A percentile compares a stretch with the other conserved stretches of the same genome.
phyloP scores from a whole-genome alignment of 2,329 filamentous ascomycete species.

The Paecilomyces sp. region DNA sequence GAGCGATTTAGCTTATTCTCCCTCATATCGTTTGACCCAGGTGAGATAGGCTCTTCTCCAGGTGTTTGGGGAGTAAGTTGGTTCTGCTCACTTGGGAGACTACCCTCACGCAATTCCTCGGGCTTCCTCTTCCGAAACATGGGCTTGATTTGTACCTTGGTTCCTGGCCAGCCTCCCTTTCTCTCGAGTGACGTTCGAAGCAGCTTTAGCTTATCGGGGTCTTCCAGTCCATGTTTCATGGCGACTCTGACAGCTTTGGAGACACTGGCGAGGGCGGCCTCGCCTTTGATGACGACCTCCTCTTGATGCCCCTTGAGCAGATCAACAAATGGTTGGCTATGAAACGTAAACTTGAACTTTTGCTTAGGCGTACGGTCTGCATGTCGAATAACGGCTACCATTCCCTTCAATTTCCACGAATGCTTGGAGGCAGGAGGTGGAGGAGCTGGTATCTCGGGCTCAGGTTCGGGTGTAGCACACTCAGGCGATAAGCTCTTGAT shows the following conservation, averaged over 20 bases:
- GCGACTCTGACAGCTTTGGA: conserved; percentile 80
- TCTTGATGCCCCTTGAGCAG: conserved; percentile 92
- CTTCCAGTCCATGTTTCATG: conserved; percentile 71
- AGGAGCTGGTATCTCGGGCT: conserved; percentile 18
- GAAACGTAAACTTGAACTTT: conserved; percentile 99
- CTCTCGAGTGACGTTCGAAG: conserved; percentile 82
- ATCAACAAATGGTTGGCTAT: conserved; percentile 92
- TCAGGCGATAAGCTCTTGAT: conserved; percentile 18
- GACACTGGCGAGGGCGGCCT: conserved; percentile 81
- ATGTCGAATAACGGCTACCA: conserved; percentile 93
- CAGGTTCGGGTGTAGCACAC: conserved; percentile 17
- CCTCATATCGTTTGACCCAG: conserved; percentile 13
- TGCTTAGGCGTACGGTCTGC: conserved; percentile 97
- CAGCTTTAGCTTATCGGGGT: conserved; percentile 74
- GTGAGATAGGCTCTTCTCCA: conserved; percentile 15
- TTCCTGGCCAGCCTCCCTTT: conserved; percentile 90
- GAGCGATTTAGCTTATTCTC: conserved; percentile 33
- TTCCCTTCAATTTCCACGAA: conserved; percentile 96
- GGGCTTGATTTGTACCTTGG: conserved; percentile 97
- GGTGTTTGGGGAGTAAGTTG: conserved; percentile 6
- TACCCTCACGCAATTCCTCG: conserved; percentile 43
- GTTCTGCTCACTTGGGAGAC: conserved; percentile 9
- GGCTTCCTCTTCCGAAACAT: conserved; percentile 91
- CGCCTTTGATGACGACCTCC: conserved; percentile 88
- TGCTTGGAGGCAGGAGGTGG: conserved; percentile 67